Base-by-base conservation (phyloP, 1,284 basidiomycete genomes). In the Leccinum solheimii region DNA sequence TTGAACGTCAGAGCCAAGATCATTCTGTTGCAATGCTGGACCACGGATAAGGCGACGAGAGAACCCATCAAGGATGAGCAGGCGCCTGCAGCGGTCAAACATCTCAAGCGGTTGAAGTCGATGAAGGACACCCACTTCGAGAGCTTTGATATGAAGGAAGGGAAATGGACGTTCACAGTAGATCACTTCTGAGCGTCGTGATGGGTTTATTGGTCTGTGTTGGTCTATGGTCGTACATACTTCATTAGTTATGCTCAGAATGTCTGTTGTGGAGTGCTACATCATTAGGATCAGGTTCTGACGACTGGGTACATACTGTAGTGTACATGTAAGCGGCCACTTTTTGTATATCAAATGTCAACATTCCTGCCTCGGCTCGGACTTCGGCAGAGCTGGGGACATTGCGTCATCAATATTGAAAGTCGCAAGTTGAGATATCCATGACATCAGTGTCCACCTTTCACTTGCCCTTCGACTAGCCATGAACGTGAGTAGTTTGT, bases 121-220 rank as follows among this genome's bases (percentile, higher is more conserved):
- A 94, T 96, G 82, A 87, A 88, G 72, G 90, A 91, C 60, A 97
- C 95, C 45, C 84, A 86, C 63, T 98, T 97, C 72, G 87, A 94
- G 72, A 80, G 79, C 71, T 98, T 94, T 74, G 89, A 94, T 61
- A 81, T 88, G 53, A 82, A 81, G 67, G 86, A 86, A 67, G 97
- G 97, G 53, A 89, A 86, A 73, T 98, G 97, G 97, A 91, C 87
- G 43, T 99, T 99, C 79, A 86, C 83, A 32, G 97, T 98, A 62
- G 90, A 96, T 73, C 94, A 97, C 80, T 98, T 98, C 78, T 91
- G 71, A 77, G 52, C 5, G 34, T 32, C 32, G 9, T 40, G 26
- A 5, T 56, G 34, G 40, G 10, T 19, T 55, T 56, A 34, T 61
- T 3, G 11, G 40, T 59, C 51, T 36, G 50, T 14, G 21, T 54